Evolutionary conservation across 371 early-diverging fungal genomes (phyloP).

Genomic region (Mucor lusitanicus): DNA sequence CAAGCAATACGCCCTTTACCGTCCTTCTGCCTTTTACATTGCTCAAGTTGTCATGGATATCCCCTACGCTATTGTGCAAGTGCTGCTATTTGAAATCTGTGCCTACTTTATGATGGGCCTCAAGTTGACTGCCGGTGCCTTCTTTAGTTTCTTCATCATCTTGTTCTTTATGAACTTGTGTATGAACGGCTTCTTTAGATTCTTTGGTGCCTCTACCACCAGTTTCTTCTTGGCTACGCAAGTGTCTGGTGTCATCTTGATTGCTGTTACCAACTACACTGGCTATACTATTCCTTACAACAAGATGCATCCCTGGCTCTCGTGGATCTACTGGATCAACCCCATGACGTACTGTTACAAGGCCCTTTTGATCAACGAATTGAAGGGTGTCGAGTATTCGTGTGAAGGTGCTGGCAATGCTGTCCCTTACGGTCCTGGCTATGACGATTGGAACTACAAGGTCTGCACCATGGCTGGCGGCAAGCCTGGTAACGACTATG

Average conservation of each 20-base stretch:
- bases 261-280: conserved; percentile 59
- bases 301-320: conserved; percentile 70
- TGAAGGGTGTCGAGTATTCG: conserved; percentile 40
- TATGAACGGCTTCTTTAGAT: conserved; percentile 66
- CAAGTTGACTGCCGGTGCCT: conserved; percentile 51
- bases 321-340: conserved; percentile 72
- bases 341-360: conserved; percentile 68
- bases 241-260: conserved; percentile 52
- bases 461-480: conserved; percentile 57
- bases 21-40: conserved; percentile 63
- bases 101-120: conserved; percentile 65
- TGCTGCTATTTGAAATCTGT: conserved; percentile 34
- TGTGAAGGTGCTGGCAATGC: conserved; percentile 46
- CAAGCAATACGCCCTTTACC: conserved; percentile 67
- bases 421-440: conserved; percentile 45
- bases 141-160: conserved; percentile 56
- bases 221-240: conserved; percentile 61
- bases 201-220: conserved; percentile 57
- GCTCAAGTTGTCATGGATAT: conserved; percentile 58
- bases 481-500: conserved; percentile 42
- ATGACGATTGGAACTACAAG: conserved; percentile 51
- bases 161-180: conserved; percentile 49
- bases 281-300: conserved; percentile 66
- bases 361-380: conserved; percentile 68
- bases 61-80: conserved; percentile 48